Percentiles rank a stretch among this genome's conserved stretches.
These are phyloP conservation scores for Lathyrus aphaca DNA, from an alignment of 306 rosid species.

Conservation along the genomic window DNA sequence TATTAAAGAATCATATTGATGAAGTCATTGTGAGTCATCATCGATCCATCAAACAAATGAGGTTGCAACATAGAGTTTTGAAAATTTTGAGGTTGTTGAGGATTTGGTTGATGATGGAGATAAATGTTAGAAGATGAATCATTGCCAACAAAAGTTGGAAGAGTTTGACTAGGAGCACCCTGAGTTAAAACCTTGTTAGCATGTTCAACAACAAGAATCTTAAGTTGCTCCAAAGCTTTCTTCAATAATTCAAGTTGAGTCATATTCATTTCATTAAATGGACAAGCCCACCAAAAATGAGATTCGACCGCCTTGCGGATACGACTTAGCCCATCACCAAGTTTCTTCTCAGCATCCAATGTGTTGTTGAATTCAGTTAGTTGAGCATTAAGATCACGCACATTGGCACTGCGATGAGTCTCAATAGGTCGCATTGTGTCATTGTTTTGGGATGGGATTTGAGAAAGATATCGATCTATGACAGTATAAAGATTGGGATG, in stretches of 20 bases:
- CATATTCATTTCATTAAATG: neutral
- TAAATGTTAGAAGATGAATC: neutral
- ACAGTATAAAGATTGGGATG: neutral
- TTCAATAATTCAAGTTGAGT: neutral
- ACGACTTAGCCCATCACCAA: neutral
- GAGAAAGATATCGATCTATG: neutral
- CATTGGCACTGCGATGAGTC: neutral
- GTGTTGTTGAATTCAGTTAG: neutral
- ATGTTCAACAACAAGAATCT: neutral
- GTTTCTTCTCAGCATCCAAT: neutral
- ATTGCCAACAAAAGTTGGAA: neutral
- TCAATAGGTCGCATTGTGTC: neutral
- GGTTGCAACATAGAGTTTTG: neutral
- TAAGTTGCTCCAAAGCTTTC: neutral
- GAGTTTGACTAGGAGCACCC: neutral
- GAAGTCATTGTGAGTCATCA: too few relatives aligned
- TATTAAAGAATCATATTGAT: too few relatives aligned
- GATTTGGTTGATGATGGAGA: neutral
- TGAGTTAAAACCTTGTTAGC: neutral
- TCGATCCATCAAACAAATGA: neutral
- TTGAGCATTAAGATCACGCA: neutral
- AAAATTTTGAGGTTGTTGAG: neutral
- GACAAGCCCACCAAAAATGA: neutral
- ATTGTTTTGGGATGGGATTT: neutral
- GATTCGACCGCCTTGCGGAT: neutral